Evolutionary conservation across 352 stramenopile genomes (phyloP), one percentile per base, ranked within the genome.

Genomic region (Globisporangium radiosum): DNA sequence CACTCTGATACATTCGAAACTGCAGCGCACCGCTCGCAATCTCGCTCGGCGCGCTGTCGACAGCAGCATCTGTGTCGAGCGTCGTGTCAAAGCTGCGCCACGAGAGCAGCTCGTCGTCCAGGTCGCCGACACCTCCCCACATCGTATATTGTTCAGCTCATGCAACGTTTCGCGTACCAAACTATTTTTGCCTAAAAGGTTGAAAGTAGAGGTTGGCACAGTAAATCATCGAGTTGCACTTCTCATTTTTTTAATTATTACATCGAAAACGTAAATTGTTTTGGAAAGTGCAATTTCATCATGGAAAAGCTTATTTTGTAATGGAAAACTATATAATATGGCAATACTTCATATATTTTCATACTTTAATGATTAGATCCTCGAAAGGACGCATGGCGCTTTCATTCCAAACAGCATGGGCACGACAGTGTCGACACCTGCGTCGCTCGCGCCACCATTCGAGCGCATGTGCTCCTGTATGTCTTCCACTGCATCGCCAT

Each of bases 391-490:
- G 11, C 43, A 7, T 6, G 42, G n/a, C 42, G 6, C 43, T 17
- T 33, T 33, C 25, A 33, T 33, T 33, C 25, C 14, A 17, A 50
- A n/a, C 45, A 50, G 5, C 42, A 88, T 90, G 80, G 80, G 80
- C 57, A 75, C 75, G 2, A 77, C 68, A 9, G 37, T 64, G 25
- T 83, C 74, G 43, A 73, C 71, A 43, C 58, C 74, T 8, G 66
- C 74, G 53, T 66, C 69, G 2, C 49, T 90, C 47, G 59, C 64
- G 37, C 54, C 72, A 1, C 52, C 75, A 13, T 90, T 90, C 56
- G 56, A 81, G 61, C 78, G 78, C 57, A 75, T 90, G 64, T 52
- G 48, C 47, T 66, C 63, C 48, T 90, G 80, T 88, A 66, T 15
- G 73, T 57, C 5, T 4, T 33, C 25, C 25, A 33, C 25, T 33